Evolutionary conservation across 2,329 filamentous ascomycete genomes (phyloP).

Genomic region (Leptographium wingfieldii): DNA sequence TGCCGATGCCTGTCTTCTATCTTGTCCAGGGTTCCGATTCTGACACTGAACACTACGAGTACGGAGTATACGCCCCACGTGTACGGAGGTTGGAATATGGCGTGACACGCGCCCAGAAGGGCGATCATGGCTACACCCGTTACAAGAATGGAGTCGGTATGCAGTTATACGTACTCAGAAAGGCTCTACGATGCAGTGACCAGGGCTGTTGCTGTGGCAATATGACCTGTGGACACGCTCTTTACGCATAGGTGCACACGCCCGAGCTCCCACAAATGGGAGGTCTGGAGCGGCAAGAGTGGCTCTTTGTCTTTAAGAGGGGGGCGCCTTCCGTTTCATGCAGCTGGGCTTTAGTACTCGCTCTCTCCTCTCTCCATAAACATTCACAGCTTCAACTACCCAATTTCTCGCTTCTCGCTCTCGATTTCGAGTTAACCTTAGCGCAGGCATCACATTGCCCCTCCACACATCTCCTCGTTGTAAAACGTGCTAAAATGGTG

Average conservation of each 20-base stretch:
- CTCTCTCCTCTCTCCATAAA: background rate
- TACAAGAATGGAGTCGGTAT: background rate
- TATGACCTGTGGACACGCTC: background rate
- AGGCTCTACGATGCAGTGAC: background rate
- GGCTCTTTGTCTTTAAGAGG: background rate
- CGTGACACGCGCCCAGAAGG: too few relatives aligned
- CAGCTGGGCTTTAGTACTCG: background rate
- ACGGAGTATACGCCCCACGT: too few relatives aligned
- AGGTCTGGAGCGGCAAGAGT: background rate
- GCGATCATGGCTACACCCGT: background rate
- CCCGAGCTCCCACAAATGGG: background rate
- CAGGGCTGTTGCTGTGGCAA: slow-evolving; percentile 9
- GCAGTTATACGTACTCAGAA: background rate
- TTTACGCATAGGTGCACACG: background rate
- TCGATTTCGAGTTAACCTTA: background rate
- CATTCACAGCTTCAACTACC: background rate
- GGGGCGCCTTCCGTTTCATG: background rate
- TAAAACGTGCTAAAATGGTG: background rate
- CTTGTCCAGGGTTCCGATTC: too few relatives aligned
- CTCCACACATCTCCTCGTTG: background rate
- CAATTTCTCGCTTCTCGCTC: background rate
- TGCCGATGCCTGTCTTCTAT: background rate
- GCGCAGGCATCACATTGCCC: background rate
- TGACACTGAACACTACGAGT: too few relatives aligned
- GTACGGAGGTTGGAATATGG: too few relatives aligned